phyloP scores from a whole-genome alignment of 768 basidiomycete species.

The Podaxis sp. region DNA sequence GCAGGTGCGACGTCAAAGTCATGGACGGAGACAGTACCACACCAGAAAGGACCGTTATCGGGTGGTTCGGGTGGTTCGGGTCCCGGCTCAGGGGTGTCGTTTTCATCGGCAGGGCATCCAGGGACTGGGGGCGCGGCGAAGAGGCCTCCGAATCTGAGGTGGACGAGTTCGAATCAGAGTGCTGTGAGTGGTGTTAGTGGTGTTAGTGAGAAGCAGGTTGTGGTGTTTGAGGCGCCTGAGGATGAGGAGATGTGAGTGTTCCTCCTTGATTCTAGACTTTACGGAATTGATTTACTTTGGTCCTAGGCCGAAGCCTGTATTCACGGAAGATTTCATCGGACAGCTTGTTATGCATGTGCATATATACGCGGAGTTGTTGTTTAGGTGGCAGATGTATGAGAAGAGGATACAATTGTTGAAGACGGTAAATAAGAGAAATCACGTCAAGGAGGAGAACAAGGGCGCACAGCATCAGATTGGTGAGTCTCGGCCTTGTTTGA shows the following conservation, averaged over 20 bases:
- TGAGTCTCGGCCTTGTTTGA: slow-evolving; percentile 22
- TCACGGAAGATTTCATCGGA: slow-evolving; percentile 39
- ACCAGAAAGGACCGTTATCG: slow-evolving; percentile 31
- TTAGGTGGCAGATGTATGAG: slow-evolving; percentile 68
- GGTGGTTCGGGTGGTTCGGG: slow-evolving; percentile 5
- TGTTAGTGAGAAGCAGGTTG: slow-evolving; percentile 24
- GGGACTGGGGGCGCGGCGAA: slow-evolving; percentile 21
- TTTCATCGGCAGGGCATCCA: slow-evolving; percentile 39
- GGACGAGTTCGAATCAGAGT: slow-evolving; percentile 28
- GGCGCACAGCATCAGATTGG: slow-evolving; percentile 33
- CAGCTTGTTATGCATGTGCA: slow-evolving; percentile 56
- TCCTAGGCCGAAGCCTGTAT: slow-evolving; percentile 26
- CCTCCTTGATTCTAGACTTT: slow-evolving; percentile 14
- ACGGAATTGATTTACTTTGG: slow-evolving; percentile 4
- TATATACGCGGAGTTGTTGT: slow-evolving; percentile 73
- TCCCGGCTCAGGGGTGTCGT: slow-evolving; percentile 27
- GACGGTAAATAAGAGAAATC: slow-evolving; percentile 41
- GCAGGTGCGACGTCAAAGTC: slow-evolving; percentile 45
- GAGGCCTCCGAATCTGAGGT: slow-evolving; percentile 42
- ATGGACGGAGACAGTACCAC: slow-evolving; percentile 49
- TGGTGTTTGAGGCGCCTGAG: slow-evolving; percentile 36
- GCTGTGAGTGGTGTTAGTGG: slow-evolving; percentile 12
- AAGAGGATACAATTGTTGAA: slow-evolving; percentile 78
- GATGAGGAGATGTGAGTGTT: slow-evolving; percentile 25
- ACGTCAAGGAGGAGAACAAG: slow-evolving; percentile 19